A percentile compares a stretch with the other conserved stretches of the same genome.
Evolutionary conservation across 345 rosid species (phyloP).

Genomic region (Gossypium anomalum): DNA sequence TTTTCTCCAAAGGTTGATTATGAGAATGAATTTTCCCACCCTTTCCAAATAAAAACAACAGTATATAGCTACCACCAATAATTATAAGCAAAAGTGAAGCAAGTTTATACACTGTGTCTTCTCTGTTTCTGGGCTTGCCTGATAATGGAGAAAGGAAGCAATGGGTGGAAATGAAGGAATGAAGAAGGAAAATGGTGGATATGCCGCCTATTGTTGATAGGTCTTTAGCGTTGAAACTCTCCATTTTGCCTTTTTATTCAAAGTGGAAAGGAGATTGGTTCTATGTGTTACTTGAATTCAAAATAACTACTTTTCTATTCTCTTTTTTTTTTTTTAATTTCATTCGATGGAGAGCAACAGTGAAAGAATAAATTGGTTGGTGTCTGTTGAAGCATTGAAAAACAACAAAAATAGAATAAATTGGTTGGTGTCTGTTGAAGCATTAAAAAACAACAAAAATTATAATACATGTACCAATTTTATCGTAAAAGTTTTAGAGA

Average conservation of each 20-base stretch:
- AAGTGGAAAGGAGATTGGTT: background rate
- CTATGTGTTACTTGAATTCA: too few relatives aligned
- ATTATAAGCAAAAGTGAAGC: slow-evolving; percentile 89
- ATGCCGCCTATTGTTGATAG: slow-evolving; percentile 93
- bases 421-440: too few relatives aligned
- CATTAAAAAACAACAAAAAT: too few relatives aligned
- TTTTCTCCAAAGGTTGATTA: slow-evolving; percentile 97
- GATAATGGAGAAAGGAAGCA: slow-evolving; percentile 94
- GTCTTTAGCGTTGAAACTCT: slow-evolving; percentile 73
- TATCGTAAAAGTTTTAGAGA: too few relatives aligned
- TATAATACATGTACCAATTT: too few relatives aligned
- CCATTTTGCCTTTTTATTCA: slow-evolving; percentile 32
- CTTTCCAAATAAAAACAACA: slow-evolving; percentile 79
- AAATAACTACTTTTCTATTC: too few relatives aligned
- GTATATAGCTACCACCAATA: slow-evolving; percentile 88
- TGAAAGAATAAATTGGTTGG: too few relatives aligned
- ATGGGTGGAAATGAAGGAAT: slow-evolving; percentile 91
- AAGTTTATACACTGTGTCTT: slow-evolving; percentile 96
- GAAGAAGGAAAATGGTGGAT: slow-evolving; percentile 88
- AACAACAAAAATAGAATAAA: too few relatives aligned
- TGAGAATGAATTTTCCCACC: slow-evolving; percentile 92
- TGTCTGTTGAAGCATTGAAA: too few relatives aligned
- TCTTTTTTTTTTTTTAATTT: too few relatives aligned
- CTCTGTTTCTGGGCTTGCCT: slow-evolving; percentile 99
- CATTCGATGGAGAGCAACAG: fast-evolving